phyloP scores from a whole-genome alignment of 441 rosid species.

The Jatropha podagrica region DNA sequence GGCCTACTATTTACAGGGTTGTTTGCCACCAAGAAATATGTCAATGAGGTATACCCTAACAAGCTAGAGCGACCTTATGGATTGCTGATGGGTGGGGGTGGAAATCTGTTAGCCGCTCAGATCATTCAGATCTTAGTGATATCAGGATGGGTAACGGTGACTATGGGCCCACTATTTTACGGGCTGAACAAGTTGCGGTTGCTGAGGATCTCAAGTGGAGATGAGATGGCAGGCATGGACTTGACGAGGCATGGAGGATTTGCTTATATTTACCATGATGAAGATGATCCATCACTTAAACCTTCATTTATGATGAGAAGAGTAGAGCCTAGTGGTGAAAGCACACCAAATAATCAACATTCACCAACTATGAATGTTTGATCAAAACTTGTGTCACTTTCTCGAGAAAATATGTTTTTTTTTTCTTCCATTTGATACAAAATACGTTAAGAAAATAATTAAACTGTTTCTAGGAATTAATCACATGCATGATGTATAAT shows the following conservation, averaged over 20 bases:
- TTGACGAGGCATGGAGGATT: slow-evolving; percentile 76
- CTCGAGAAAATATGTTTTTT: background rate
- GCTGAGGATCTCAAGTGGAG: slow-evolving; percentile 59
- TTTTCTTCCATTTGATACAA: no score
- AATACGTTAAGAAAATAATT: no score
- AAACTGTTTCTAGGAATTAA: no score
- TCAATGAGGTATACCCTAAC: slow-evolving; percentile 49
- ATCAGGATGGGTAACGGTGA: slow-evolving; percentile 67
- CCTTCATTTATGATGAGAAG: slow-evolving; percentile 36
- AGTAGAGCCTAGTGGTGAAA: slow-evolving; percentile 38
- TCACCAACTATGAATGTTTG: slow-evolving; percentile 19
- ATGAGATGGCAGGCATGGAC: slow-evolving; percentile 86
- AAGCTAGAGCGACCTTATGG: slow-evolving; percentile 46
- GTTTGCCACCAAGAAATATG: slow-evolving; percentile 57
- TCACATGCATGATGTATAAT: no score
- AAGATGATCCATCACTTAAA: slow-evolving; percentile 46
- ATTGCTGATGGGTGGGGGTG: slow-evolving; percentile 79
- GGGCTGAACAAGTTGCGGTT: slow-evolving; percentile 48
- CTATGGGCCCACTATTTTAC: slow-evolving; percentile 74
- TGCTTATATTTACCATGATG: slow-evolving; percentile 62
- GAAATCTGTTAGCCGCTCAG: slow-evolving; percentile 72
- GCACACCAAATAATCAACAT: slow-evolving; percentile 21
- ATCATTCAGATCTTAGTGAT: slow-evolving; percentile 64
- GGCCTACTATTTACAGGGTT: slow-evolving; percentile 72
- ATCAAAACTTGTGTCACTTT: slow-evolving; percentile 6